These are phyloP conservation scores for Dioszegia hungarica DNA, from an alignment of 768 basidiomycete genomes.

Conservation along the genomic window DNA sequence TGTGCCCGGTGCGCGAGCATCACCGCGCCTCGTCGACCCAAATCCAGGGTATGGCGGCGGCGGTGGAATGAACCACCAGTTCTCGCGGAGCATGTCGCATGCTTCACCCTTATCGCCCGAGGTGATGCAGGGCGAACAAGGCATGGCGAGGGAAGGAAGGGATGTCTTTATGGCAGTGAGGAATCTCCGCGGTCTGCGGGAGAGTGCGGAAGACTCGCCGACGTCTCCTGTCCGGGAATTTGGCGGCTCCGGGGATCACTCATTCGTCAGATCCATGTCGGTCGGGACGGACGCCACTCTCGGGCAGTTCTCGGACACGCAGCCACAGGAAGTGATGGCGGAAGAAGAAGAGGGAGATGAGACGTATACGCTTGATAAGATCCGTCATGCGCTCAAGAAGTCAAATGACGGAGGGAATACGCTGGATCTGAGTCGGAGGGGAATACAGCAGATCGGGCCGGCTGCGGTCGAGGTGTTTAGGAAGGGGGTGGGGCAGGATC, in stretches of 20 bases:
- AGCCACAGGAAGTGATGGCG: neutral
- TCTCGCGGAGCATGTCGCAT: constrained; percentile 8
- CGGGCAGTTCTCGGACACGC: constrained; percentile 1
- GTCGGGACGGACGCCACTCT: no score
- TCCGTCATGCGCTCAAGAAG: constrained; percentile 24
- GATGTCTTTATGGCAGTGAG: constrained; percentile 4
- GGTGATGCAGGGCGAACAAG: neutral
- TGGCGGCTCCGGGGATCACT: neutral
- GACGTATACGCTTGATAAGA: constrained; percentile 17
- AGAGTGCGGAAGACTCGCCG: neutral
- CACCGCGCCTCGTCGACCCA: neutral
- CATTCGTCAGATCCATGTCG: neutral
- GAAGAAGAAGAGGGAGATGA: constrained; percentile 6
- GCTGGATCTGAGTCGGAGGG: constrained; percentile 74
- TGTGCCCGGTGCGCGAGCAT: neutral
- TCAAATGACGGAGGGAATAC: constrained; percentile 70
- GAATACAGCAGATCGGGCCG: constrained; percentile 68
- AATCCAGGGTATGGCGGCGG: neutral
- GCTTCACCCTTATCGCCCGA: neutral
- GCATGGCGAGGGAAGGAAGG: neutral
- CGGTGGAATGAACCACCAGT: constrained; percentile 6
- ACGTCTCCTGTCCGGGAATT: neutral
- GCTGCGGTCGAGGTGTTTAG: constrained; percentile 74
- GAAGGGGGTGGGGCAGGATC: constrained; percentile 55
- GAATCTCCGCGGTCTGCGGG: neutral